Percentiles rank a stretch among this genome's conserved stretches.
phyloP scores from a whole-genome alignment of 2,329 filamentous ascomycete genomes.

The Pezicula radicicola region DNA sequence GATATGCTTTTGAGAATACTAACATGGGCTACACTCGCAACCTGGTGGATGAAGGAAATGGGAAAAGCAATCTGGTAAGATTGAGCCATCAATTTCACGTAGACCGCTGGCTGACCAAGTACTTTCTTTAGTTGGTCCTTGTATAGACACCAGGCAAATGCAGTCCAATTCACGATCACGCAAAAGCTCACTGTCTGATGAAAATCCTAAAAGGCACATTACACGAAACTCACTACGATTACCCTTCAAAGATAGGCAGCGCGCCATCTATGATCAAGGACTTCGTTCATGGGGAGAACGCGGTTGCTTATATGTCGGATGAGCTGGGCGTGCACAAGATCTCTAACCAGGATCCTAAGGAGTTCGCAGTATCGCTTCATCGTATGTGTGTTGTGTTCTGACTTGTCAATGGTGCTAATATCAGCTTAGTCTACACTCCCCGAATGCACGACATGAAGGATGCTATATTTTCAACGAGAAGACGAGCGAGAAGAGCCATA shows the following conservation, averaged over 20 bases:
- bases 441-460: constrained; percentile 79
- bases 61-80: constrained; percentile 51
- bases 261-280: constrained; percentile 65
- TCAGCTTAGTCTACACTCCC: constrained; percentile 72
- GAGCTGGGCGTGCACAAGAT: constrained; percentile 84
- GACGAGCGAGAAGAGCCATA: constrained; percentile 71
- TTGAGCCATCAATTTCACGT: neutral
- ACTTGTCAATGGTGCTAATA: no score
- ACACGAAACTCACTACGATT: constrained; percentile 78
- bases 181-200: constrained; percentile 87
- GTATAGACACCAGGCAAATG: constrained; percentile 83
- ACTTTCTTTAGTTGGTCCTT: constrained; percentile 63
- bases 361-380: constrained; percentile 83
- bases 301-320: constrained; percentile 90
- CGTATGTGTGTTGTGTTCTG: constrained; percentile 37
- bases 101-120: neutral
- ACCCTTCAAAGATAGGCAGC: constrained; percentile 54
- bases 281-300: constrained; percentile 64
- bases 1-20: constrained; percentile 71
- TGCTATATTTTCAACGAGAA: constrained; percentile 78
- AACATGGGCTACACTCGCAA: constrained; percentile 79
- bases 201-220: constrained; percentile 77
- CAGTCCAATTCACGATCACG: constrained; percentile 82
- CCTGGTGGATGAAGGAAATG: constrained; percentile 86
- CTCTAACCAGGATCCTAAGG: constrained; percentile 65